Percentiles rank a stretch among this genome's conserved stretches.
These are phyloP conservation scores for Phialemonium atrogriseum DNA, from an alignment of 2,329 filamentous ascomycete genomes.

Conservation along the genomic window DNA sequence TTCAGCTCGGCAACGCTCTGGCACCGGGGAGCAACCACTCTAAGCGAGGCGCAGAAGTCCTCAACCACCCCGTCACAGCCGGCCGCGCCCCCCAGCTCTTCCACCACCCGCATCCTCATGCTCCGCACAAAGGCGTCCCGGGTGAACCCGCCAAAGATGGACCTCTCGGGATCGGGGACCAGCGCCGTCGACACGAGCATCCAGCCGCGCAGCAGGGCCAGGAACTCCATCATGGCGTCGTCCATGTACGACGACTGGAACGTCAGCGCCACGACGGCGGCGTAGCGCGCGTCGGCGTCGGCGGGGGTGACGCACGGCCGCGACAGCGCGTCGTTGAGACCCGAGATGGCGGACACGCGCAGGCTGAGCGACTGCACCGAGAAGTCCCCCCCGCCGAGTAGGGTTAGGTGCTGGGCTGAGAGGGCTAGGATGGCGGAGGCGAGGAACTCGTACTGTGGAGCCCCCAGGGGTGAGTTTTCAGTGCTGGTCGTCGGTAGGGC, in stretches of 20 bases:
- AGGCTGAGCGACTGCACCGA: neutral
- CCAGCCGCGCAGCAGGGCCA: slow-evolving; percentile 1
- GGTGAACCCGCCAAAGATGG: neutral
- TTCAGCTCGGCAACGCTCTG: too few species aligned
- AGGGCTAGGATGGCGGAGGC: slow-evolving; percentile 5
- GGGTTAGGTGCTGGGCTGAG: neutral
- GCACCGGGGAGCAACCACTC: too few species aligned
- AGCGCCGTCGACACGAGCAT: neutral
- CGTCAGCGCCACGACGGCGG: neutral
- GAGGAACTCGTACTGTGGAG: too few species aligned
- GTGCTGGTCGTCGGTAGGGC: too few species aligned
- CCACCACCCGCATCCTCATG: neutral
- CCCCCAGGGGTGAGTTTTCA: too few species aligned
- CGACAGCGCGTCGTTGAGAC: neutral
- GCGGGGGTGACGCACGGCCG: neutral
- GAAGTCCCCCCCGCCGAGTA: too few species aligned
- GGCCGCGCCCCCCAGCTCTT: too few species aligned
- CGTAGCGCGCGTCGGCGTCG: neutral
- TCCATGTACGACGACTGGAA: neutral
- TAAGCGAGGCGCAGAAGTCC: too few species aligned
- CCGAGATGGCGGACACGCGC: neutral
- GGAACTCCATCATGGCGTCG: neutral
- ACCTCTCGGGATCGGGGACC: too few species aligned
- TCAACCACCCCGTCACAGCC: too few species aligned
- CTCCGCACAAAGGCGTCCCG: neutral